Evolutionary conservation across 2,329 filamentous ascomycete species (phyloP), one percentile per base, ranked within the genome.

Genomic region (Drechmeria coniospora): DNA sequence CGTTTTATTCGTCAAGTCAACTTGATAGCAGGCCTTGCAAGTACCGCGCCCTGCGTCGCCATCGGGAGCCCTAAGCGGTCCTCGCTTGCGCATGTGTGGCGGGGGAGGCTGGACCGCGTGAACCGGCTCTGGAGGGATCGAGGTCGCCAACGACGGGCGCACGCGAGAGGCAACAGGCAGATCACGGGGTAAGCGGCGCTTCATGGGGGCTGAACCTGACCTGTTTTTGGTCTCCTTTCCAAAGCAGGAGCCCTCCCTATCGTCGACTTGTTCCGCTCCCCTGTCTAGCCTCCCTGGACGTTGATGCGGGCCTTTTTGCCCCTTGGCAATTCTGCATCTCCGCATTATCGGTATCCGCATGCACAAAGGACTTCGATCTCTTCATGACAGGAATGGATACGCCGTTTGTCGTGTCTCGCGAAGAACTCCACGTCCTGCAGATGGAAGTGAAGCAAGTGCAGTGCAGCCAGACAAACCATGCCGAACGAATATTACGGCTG

Each of bases 361-460:
- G n/a, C n/a, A n/a, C n/a, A n/a, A n/a, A n/a, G n/a, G n/a, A n/a
- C n/a, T n/a, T n/a, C n/a, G n/a, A n/a, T n/a, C n/a, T n/a, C n/a
- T n/a, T n/a, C 19, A 15, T 7, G 13, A 8, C 19, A 8, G 68
- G 65, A 39, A 78, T 78, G 73, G 73, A 78, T 67, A 54, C 65
- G 38, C 67, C 70, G 40, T 72, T 71, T 45, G 47, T 62, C 25
- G 57, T 64, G 39, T 61, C 62, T 42, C 66, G 69, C 46, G 72
- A 77, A 59, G 71, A 76, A 53, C 57, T 77, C 45, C 71, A 74
- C 48, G 67, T 61, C 61, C 60, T 79, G 51, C 71, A 77, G 54
- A 75, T 77, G 68, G 72, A 78, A 56, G 56, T 79, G 45, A 76
- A 73, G 51, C 68, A 76, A 52, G 60, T 78, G 34, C 72, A 78